Base-by-base conservation (phyloP, 495 filamentous ascomycete genomes). In the Penicillium diatomitis region DNA sequence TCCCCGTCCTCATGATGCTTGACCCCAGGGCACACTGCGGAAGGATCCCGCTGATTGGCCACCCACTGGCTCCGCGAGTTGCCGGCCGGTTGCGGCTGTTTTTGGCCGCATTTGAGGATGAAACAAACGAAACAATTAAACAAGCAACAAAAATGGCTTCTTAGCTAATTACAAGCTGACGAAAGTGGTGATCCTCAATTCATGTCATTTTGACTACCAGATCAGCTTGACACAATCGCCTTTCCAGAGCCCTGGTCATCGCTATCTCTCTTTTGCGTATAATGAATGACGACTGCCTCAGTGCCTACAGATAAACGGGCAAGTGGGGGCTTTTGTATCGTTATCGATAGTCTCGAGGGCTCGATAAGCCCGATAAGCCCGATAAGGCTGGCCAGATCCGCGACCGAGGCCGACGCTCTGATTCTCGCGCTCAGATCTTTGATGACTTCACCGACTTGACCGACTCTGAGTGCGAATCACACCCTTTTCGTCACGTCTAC, bases 11-110 rank as follows among this genome's bases (percentile, higher is more conserved):
- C 20, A 20, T 20, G 20, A 20, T 20, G 20, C 20, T 20, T 20
- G 20, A 20, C 20, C 20, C 20, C 20, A 20, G 20, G 20, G 50
- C 47, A 36, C 39, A 20, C 41, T 11, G 20, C 43, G 44, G 55
- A 50, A 51, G 37, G 33, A 35, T 31, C 11, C 45, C 33, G 35
- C 34, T 57, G 40, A 53, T 57, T 62, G 60, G 60, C 32, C 12
- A 37, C 36, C 29, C 30, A 4, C 11, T 10, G 36, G 32, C 44
- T 60, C 60, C 60, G 60, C 47, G 49, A 47, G 48, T 38, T 62
- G 49, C 57, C 54, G 60, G 46, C 41, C 45, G 46, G 11, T 39
- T 47, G 43, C 46, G 32, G 43, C 20, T 45, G 8, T 39, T 50
- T 20, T 5, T 35, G n/a, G 33, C 9, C 32, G 31, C 20, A 20